Percentiles rank a stretch among this genome's conserved stretches.
Evolutionary conservation across 345 rosid genomes (phyloP).

Genomic region (Salix koriyanagi): DNA sequence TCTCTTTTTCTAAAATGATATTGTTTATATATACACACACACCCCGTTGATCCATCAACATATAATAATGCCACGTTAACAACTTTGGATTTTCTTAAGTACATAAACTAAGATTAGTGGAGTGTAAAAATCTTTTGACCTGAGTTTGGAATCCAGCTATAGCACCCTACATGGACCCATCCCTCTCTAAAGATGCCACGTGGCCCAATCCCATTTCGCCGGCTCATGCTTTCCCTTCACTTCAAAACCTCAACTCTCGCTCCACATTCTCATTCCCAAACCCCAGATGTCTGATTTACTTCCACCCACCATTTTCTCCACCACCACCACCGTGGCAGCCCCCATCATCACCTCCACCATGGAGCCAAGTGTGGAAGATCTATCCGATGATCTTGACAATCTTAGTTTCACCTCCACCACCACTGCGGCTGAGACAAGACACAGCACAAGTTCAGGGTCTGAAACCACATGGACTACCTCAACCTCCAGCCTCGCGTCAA

Average conservation of each 20-base stretch:
- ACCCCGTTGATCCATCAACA: no score
- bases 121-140: background rate
- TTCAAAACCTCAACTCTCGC: conserved; percentile 5
- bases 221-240: conserved; percentile 22
- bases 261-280: background rate
- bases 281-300: background rate
- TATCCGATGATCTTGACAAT: conserved; percentile 34
- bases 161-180: conserved; percentile 21
- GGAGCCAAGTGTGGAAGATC: conserved; percentile 27
- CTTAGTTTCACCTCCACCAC: conserved; percentile 42
- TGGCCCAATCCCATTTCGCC: conserved; percentile 39
- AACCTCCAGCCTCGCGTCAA: conserved; percentile 20
- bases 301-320: background rate
- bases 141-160: conserved; percentile 4
- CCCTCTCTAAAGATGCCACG: conserved; percentile 21
- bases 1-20: no score
- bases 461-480: conserved; percentile 26
- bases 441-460: conserved; percentile 41
- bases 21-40: no score
- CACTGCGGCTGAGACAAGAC: conserved; percentile 14
- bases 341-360: conserved; percentile 7
- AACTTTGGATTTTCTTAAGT: background rate
- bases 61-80: no score
- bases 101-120: background rate
- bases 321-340: background rate